These are phyloP conservation scores for Wickerhamiella domercqiae DNA, from an alignment of 805 yeast species.

Conservation along the genomic window DNA sequence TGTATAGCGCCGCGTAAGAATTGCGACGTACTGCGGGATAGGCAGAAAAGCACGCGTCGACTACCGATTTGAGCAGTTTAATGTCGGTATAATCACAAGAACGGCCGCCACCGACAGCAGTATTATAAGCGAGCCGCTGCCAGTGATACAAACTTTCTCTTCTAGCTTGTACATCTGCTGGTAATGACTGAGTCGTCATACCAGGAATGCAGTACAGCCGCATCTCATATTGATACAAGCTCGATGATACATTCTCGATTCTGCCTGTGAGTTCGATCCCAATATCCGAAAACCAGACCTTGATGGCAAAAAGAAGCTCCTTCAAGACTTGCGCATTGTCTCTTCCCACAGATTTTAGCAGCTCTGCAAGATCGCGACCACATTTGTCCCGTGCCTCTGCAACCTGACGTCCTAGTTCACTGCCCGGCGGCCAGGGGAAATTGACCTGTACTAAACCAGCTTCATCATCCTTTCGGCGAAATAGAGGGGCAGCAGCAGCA, in stretches of 20 bases:
- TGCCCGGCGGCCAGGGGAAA: too few species aligned
- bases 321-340: constrained; percentile 53
- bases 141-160: constrained; percentile 60
- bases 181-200: constrained; percentile 43
- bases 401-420: not conserved
- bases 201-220: constrained; percentile 50
- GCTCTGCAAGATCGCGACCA: constrained; percentile 22
- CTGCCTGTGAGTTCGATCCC: constrained; percentile 56
- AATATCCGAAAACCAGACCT: constrained; percentile 68
- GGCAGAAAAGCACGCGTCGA: constrained; percentile 43
- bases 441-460: not conserved
- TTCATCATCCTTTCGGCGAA: not conserved
- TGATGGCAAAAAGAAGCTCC: constrained; percentile 44
- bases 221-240: constrained; percentile 41
- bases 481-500: not conserved
- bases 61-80: constrained; percentile 45
- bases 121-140: constrained; percentile 54
- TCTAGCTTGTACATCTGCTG: constrained; percentile 64
- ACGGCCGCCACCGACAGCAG: constrained; percentile 39
- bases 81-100: constrained; percentile 53
- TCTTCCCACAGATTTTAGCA: constrained; percentile 36
- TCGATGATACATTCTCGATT: constrained; percentile 36
- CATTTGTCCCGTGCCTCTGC: constrained; percentile 1
- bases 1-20: constrained; percentile 53
- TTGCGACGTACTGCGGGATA: constrained; percentile 54